Conservation (phyloP, 441 rosid species). For the Adansonia madagascariensis region DNA sequence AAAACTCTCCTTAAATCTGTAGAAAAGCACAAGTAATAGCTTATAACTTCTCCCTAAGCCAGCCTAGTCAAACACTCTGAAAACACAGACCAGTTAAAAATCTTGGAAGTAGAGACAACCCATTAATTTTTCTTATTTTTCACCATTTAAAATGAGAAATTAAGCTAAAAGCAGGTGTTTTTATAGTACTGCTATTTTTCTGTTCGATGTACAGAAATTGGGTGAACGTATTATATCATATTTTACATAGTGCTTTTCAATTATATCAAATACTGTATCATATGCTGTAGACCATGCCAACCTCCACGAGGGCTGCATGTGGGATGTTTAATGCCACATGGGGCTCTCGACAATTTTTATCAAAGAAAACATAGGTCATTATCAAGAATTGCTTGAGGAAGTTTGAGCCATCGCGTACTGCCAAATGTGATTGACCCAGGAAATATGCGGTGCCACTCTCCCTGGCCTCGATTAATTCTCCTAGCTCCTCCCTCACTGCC, state of each 20-base stretch:
- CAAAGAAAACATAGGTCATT: slow-evolving; percentile 45
- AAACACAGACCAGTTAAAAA: no score
- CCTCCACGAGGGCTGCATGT: slow-evolving; percentile 67
- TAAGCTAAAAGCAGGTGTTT: no score
- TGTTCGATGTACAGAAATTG: neutral
- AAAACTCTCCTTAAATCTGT: no score
- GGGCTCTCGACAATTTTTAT: slow-evolving; percentile 53
- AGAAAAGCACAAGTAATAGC: no score
- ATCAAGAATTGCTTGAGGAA: slow-evolving; percentile 51
- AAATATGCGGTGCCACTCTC: slow-evolving; percentile 69
- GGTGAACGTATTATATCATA: neutral
- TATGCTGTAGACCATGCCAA: slow-evolving; percentile 52
- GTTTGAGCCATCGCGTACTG: slow-evolving; percentile 40
- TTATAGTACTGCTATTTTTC: no score
- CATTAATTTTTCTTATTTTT: no score
- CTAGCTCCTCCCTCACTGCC: slow-evolving; percentile 47
- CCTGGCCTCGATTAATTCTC: slow-evolving; percentile 53
- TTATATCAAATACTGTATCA: slow-evolving; percentile 20
- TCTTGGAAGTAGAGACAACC: no score
- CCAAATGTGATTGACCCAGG: slow-evolving; percentile 58
- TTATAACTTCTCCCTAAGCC: no score
- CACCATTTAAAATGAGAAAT: no score
- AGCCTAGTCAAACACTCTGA: no score
- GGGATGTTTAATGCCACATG: slow-evolving; percentile 61
- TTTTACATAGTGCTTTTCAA: no score